Conservation (phyloP, 257 asterid species). For the Thymus mandschuricus region DNA sequence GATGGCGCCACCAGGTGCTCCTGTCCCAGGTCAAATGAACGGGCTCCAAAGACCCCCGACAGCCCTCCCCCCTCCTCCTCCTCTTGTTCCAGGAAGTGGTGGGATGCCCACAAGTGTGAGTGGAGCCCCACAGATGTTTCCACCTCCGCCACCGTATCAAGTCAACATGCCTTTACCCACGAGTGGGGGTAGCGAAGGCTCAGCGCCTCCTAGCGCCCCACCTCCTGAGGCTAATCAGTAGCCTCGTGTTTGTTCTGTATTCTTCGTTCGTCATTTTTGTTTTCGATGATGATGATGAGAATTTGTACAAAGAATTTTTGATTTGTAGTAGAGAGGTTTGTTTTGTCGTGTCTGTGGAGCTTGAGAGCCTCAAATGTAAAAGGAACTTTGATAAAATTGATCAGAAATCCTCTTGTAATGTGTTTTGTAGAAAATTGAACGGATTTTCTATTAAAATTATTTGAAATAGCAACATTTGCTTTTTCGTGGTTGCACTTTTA, state of each 20-base stretch:
- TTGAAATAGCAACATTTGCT: no score
- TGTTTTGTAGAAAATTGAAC: no score
- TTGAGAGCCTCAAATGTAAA: conserved; percentile 26
- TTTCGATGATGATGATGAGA: conserved; percentile 20
- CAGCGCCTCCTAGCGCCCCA: conserved; percentile 43
- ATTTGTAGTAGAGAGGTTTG: conserved; percentile 22
- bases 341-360: conserved; percentile 15
- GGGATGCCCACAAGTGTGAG: conserved; percentile 53
- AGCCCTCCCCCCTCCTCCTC: conserved; percentile 41
- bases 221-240: conserved; percentile 53
- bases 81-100: conserved; percentile 62
- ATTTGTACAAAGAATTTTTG: conserved; percentile 34
- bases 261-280: conserved; percentile 9
- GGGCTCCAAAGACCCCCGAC: conserved; percentile 66
- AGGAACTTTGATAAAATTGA: neutral
- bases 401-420: neutral
- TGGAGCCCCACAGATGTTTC: conserved; percentile 54
- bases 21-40: conserved; percentile 68
- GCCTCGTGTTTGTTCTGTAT: conserved; percentile 18
- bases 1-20: conserved; percentile 73
- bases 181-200: conserved; percentile 48
- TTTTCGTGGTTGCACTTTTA: no score
- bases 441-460: no score
- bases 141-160: conserved; percentile 63
- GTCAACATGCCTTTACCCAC: conserved; percentile 52